Base-by-base conservation (phyloP, 1,284 basidiomycete genomes). In the Abortiporus biennis region DNA sequence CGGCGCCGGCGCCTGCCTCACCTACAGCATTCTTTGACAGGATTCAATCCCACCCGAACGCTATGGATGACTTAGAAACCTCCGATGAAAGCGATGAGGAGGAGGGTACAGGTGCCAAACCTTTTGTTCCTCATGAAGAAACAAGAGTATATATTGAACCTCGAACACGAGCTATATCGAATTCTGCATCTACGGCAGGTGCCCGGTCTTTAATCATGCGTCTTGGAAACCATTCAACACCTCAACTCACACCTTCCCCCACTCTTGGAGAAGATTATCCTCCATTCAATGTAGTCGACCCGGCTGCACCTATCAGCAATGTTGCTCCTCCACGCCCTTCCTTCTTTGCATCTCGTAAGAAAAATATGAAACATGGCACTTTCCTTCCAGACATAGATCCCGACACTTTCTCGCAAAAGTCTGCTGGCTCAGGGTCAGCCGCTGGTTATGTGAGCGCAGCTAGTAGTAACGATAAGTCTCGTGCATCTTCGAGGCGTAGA, bases 11-110 rank as follows among this genome's bases (percentile, higher is more conserved):
- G 21, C 65, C 71, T 8, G 68, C 76, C 8, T 76, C 80, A 8
- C 74, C 80, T 0, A 73, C 78, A 21, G 76, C 75, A 33, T 87
- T 87, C 67, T 87, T 87, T 58, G 84, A 87, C 59, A 72, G 65
- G 46, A 76, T 87, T 40, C 79, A 85, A 52, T 64, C 68, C 24
- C 78, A 82, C 38, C 72, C 74, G n/a, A 78, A 79, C 54, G 77
- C 75, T 16, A 76, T 85, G 73, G 80, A 84, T 52, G 82, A 80
- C 48, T 62, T 83, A 38, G 79, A 83, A 45, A 72, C 72, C 13
- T 73, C 71, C 4, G 72, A 72, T 21, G 75, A 76, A 30, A 53
- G 69, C 63, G 11, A 11, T 39, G 11, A n/a, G 22, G 46, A 44
- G 24, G 48, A 49, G 13, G 16, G 36, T 8, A 15, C 27, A 9